Evolutionary conservation across 2,329 filamentous ascomycete species (phyloP).

Genomic region (Diaporthe humulicola): DNA sequence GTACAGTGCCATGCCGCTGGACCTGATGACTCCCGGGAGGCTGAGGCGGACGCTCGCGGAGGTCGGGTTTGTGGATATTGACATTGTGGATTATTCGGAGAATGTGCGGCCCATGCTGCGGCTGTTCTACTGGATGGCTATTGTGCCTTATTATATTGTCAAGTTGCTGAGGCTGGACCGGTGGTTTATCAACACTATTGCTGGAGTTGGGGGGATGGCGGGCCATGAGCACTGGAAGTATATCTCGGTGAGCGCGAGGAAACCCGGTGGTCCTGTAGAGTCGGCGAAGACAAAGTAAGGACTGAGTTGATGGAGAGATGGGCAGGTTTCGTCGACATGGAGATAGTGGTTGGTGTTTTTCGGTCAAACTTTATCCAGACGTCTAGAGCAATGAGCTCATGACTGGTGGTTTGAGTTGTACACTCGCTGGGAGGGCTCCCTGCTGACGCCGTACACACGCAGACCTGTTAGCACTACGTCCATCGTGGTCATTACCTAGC

Average conservation of each 20-base stretch:
- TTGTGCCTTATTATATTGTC: conserved; percentile 61
- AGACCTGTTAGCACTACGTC: neutral
- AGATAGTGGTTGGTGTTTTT: neutral
- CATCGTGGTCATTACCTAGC: neutral
- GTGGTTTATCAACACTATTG: conserved; percentile 63
- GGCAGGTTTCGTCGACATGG: neutral
- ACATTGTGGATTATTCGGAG: conserved; percentile 57
- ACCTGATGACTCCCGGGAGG: conserved; percentile 54
- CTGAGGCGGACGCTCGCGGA: conserved; percentile 57
- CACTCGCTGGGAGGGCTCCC: neutral
- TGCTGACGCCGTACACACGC: neutral
- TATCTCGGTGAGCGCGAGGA: conserved; percentile 52
- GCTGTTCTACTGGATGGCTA: conserved; percentile 60
- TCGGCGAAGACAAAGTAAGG: conserved; percentile 37
- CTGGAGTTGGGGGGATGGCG: conserved; percentile 54
- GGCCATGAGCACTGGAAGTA: conserved; percentile 51
- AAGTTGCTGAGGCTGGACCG: conserved; percentile 57
- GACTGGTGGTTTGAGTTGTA: neutral
- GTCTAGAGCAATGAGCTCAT: neutral
- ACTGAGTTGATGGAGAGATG: neutral
- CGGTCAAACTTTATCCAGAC: too few relatives aligned
- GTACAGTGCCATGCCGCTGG: conserved; percentile 60
- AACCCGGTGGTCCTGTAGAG: conserved; percentile 47
- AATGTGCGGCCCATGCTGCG: conserved; percentile 63
- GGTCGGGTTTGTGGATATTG: conserved; percentile 60